Evolutionary conservation across 2,329 filamentous ascomycete species (phyloP).

Genomic region (Sordariomycetes sp.): DNA sequence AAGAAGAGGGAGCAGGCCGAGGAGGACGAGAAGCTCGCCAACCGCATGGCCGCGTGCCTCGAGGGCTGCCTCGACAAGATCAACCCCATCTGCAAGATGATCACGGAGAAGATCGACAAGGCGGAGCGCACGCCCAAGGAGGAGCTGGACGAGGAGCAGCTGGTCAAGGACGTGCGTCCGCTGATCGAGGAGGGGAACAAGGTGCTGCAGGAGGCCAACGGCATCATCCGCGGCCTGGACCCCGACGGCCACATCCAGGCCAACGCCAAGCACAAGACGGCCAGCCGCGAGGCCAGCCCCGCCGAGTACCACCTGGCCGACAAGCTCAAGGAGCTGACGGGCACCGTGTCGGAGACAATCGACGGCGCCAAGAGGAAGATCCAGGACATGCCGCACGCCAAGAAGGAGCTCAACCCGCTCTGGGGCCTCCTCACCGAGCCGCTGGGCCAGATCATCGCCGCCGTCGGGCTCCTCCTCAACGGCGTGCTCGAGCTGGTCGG

Average conservation of each 20-base stretch:
- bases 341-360: conserved; percentile 70
- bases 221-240: conserved; percentile 76
- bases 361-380: conserved; percentile 84
- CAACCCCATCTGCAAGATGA: conserved; percentile 76
- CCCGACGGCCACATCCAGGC: conserved; percentile 78
- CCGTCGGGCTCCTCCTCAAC: conserved; percentile 70
- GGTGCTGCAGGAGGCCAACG: conserved; percentile 79
- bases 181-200: conserved; percentile 77
- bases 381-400: conserved; percentile 83
- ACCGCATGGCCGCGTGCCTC: conserved; percentile 62
- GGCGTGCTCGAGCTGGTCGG: conserved; percentile 82
- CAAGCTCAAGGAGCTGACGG: conserved; percentile 74
- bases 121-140: conserved; percentile 75
- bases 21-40: conserved; percentile 66
- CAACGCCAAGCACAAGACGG: conserved; percentile 73
- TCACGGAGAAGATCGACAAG: conserved; percentile 71
- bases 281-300: conserved; percentile 62
- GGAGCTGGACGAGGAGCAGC: conserved; percentile 80
- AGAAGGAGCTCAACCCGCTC: conserved; percentile 88
- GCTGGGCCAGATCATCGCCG: conserved; percentile 84
- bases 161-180: conserved; percentile 78
- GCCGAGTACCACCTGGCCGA: conserved; percentile 82
- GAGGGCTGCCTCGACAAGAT: conserved; percentile 74
- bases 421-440: conserved; percentile 78
- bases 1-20: conserved; percentile 40